Evolutionary conservation across 148 eudicot genomes (phyloP), one percentile per base, ranked within the genome.

Genomic region (Drosera capensis): DNA sequence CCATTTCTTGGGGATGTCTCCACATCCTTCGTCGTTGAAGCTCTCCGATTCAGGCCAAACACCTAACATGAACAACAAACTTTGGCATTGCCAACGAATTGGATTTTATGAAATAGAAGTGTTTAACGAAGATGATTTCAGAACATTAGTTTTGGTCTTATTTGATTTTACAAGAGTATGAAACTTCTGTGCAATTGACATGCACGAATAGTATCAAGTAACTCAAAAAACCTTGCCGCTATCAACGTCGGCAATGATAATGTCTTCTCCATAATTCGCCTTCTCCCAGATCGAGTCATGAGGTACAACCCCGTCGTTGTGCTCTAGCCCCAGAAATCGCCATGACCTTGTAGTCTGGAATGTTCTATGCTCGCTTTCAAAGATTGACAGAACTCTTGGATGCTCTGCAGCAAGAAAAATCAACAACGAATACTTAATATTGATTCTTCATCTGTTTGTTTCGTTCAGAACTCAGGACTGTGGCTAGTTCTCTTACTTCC

Each of bases 21-120:
- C 31, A 22, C 28, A 30, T 3, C 65, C 59, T 2, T 30, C 21
- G 30, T 60, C 65, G 2, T 25, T 23, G 14, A 46, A 60, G 65
- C 65, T 60, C 37, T 28, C 12, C 3, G 52, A 35, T 48, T 60
- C 65, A 0, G 65, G 59, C 59, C 65, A 60, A 34, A 60, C 59
- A 16, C 65, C 65, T 54, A 34, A 41, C 8, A 26, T 18, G 24
- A 9, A 5, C 28, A 21, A 1, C 36, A 14, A 2, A 8, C 8
- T 3, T 8, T 13, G 7, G 17, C 5, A 14, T 17, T 3, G 17
- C 2, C 18, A 13, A 39, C 6, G n/a, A 14, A 17, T 37, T 13
- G 3, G n/a, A 37, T 28, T 28, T 28, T 28, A 9, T 3, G 31
- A 28, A 28, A 28, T 28, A 28, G 9, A 28, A 28, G 9, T 3